Conservation (phyloP, 805 yeast genomes). For the Schwanniomyces pseudopolymorphus region DNA sequence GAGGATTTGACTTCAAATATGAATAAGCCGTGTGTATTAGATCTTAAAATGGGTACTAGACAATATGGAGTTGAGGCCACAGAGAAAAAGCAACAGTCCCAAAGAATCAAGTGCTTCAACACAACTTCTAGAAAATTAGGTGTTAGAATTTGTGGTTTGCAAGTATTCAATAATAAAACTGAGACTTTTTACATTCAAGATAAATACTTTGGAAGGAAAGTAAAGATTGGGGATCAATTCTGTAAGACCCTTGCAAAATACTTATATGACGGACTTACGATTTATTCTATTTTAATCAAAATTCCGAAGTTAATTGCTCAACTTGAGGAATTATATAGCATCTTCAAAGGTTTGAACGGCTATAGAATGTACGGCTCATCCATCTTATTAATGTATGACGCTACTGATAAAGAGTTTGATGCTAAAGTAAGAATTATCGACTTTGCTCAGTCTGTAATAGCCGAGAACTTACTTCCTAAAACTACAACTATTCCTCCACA, state of each 20-base stretch:
- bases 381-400: constrained; percentile 86
- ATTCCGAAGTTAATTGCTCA: constrained; percentile 65
- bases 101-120: constrained; percentile 71
- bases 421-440: constrained; percentile 77
- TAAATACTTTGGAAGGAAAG: constrained; percentile 86
- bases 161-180: constrained; percentile 59
- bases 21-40: constrained; percentile 85
- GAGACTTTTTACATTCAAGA: constrained; percentile 51
- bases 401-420: constrained; percentile 24
- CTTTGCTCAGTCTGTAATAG: constrained; percentile 89
- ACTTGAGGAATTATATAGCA: constrained; percentile 54
- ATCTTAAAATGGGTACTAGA: constrained; percentile 96
- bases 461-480: constrained; percentile 39
- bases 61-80: constrained; percentile 96
- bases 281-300: constrained; percentile 59
- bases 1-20: constrained; percentile 89
- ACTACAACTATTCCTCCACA: constrained; percentile 61
- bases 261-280: constrained; percentile 69
- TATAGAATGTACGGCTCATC: constrained; percentile 93
- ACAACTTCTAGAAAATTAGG: constrained; percentile 86
- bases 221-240: constrained; percentile 73
- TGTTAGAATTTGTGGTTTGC: constrained; percentile 93
- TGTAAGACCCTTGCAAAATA: constrained; percentile 72
- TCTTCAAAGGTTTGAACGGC: constrained; percentile 59
- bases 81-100: constrained; percentile 69